Percentiles rank a stretch among this genome's conserved stretches.
These are phyloP conservation scores for Aspergillus panamensis DNA, from an alignment of 495 filamentous ascomycete genomes.

Conservation along the genomic window DNA sequence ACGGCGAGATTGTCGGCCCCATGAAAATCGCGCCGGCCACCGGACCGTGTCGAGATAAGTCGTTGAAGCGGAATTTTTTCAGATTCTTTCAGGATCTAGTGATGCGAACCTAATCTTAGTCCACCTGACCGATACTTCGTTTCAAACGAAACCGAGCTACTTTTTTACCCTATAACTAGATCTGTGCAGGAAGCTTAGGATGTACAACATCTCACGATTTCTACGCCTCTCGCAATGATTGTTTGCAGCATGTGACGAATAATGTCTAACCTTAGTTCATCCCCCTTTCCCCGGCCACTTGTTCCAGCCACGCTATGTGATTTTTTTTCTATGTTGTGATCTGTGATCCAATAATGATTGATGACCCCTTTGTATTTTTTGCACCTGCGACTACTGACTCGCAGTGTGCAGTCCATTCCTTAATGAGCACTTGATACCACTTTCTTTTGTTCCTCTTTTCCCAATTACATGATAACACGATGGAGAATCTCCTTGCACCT, in stretches of 20 bases:
- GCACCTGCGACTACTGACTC: constrained; percentile 43
- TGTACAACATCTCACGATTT: constrained; percentile 28
- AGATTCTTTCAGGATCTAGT: constrained; percentile 47
- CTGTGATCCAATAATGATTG: constrained; percentile 28
- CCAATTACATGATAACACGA: constrained; percentile 13
- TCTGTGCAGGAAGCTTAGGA: constrained; percentile 18
- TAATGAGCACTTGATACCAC: constrained; percentile 26
- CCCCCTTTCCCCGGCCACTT: constrained; percentile 4
- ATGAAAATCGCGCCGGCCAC: constrained; percentile 59
- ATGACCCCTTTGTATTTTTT: constrained; percentile 26
- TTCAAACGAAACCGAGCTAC: constrained; percentile 3
- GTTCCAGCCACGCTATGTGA: constrained; percentile 23
- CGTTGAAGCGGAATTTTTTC: constrained; percentile 45
- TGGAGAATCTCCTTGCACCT: constrained; percentile 11
- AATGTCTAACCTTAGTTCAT: constrained; percentile 29
- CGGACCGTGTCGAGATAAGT: constrained; percentile 30
- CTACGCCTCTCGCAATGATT: constrained; percentile 20
- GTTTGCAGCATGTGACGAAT: constrained; percentile 33
- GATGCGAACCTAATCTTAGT: constrained; percentile 26
- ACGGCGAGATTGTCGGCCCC: constrained; percentile 88
- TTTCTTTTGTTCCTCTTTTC: constrained; percentile 17
- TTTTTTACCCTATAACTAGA: constrained; percentile 10
- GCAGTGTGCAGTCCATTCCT: constrained; percentile 35
- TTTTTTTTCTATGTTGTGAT: constrained; percentile 21
- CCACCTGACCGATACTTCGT: neutral